These are phyloP conservation scores for Beta lomatogona DNA, from an alignment of 179 eudicot species.

Conservation along the genomic window DNA sequence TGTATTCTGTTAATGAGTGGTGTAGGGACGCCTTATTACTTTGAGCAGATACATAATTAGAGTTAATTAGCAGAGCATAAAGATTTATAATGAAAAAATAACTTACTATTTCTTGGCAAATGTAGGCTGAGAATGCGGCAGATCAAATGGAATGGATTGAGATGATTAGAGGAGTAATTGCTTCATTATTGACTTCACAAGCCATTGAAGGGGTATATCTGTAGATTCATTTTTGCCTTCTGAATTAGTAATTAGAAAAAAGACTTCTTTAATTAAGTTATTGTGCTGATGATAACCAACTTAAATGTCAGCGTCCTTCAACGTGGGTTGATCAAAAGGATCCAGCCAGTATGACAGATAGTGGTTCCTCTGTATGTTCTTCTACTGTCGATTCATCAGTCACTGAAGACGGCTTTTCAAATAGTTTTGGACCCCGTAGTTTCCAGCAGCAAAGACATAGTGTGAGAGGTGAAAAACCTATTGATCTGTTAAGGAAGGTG, in stretches of 20 bases:
- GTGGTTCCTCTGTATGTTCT: slow-evolving; percentile 52
- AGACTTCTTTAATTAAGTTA: neutral
- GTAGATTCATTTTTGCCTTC: neutral
- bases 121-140: slow-evolving; percentile 78
- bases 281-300: slow-evolving; percentile 15
- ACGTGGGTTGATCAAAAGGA: slow-evolving; percentile 42
- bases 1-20: neutral
- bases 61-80: neutral
- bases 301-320: slow-evolving; percentile 34
- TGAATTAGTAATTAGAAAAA: neutral
- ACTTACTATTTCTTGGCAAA: slow-evolving; percentile 19
- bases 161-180: slow-evolving; percentile 82
- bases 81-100: neutral
- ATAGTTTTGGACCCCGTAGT: slow-evolving; percentile 48
- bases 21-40: neutral
- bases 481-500: slow-evolving; percentile 56
- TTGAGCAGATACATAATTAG: neutral
- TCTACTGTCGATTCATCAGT: slow-evolving; percentile 36
- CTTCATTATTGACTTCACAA: slow-evolving; percentile 70
- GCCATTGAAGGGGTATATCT: slow-evolving; percentile 58
- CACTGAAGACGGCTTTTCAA: slow-evolving; percentile 40
- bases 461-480: slow-evolving; percentile 63
- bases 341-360: slow-evolving; percentile 31
- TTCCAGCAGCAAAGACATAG: slow-evolving; percentile 50
- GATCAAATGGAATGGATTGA: slow-evolving; percentile 97